Evolutionary conservation across 345 rosid species (phyloP), one percentile per base, ranked within the genome.

Genomic region (Camelina hispida): DNA sequence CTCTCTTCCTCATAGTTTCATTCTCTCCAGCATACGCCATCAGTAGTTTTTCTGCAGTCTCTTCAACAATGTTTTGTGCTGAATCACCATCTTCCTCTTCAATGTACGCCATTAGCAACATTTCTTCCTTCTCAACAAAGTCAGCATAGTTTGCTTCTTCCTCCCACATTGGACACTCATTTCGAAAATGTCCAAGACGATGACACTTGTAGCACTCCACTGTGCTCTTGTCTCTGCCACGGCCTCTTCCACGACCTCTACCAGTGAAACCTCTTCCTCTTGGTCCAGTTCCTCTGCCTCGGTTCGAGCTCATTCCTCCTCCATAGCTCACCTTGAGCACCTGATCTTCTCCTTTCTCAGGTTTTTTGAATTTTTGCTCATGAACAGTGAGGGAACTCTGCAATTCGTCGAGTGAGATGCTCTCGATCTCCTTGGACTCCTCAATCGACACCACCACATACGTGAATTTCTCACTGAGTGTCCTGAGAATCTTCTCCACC

Each of bases 31-130:
- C 2, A 10, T 52, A 25, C 0, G 56, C 30, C 30, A 52, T 52
- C 1, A 52, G 0, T 0, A 51, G 0, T 14, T 18, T 18, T 3
- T 20, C 56, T 10, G 40, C 3, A 9, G 9, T 23, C 2, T 51
- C 30, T 0, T 0, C 2, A 2, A 0, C 9, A 9, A 32, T 0
- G 6, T 32, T 7, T 5, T 6, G 0, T 32, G 6, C 8, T 0
- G 2, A 6, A 32, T 32, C 37, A 6, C 37, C 37, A 34, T 34
- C 37, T 34, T 34, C 9, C 0, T 34, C 37, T 34, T 34, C 37
- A 2, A 34, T 7, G 9, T 34, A 34, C 9, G 37, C 9, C 37
- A 34, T 34, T 1, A 34, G 0, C 9, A 34, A 34, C 37, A 7
- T 34, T 1, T 34, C 37, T 5, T 34, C 37, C 6, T 34, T 7